Base-by-base conservation (phyloP, 208 protist genomes). In the Crithidia fasciculata region DNA sequence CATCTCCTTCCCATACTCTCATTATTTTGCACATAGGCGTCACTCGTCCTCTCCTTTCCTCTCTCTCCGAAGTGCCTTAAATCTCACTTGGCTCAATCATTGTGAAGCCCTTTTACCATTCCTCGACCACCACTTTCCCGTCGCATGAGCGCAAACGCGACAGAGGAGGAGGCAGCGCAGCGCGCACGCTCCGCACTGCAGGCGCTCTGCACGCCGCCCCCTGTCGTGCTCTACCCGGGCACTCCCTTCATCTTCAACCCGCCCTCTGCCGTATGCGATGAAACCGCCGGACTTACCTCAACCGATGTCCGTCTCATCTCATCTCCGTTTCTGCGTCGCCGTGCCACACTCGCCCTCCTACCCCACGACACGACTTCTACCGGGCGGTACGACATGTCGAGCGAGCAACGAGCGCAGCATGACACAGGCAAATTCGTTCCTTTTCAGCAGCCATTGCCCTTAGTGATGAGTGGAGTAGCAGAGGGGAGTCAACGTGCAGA, bases 251-350 rank as follows among this genome's bases (percentile, higher is more conserved):
- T 66, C n/a, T 18, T 57, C 19, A 13, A 57, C 58, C 60, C 49
- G 10, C 52, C n/a, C 40, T 19, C 16, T 5, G 16, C 37, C 5
- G 55, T 57, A 8, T 13, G 40, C 1, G 72, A 55, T 50, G 52
- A 40, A 5, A 52, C 36, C 7, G 65, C 36, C 3, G 65, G 49
- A 0, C 43, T 79, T 18, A 53, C 66, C 8, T 53, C 18, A 5
- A 65, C 55, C 9, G 56, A 57, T 13, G 74, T 93, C 4, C 57
- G 61, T 15, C 61, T 93, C 18, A 53, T 76, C 28, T 63, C 67
- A 16, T 92, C 87, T 43, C 85, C 86, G 9, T 95, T 86, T 71
- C 74, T 76, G 3, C 45, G 78, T 8, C 78, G 91, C 16, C 70
- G 64, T 19, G 68, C 83, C 0, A 87, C 84, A 4, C 69, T 95